Percentiles rank a stretch among this genome's conserved stretches.
phyloP scores from a whole-genome alignment of 1,284 basidiomycete genomes.

The Hemileia vastatrix region DNA sequence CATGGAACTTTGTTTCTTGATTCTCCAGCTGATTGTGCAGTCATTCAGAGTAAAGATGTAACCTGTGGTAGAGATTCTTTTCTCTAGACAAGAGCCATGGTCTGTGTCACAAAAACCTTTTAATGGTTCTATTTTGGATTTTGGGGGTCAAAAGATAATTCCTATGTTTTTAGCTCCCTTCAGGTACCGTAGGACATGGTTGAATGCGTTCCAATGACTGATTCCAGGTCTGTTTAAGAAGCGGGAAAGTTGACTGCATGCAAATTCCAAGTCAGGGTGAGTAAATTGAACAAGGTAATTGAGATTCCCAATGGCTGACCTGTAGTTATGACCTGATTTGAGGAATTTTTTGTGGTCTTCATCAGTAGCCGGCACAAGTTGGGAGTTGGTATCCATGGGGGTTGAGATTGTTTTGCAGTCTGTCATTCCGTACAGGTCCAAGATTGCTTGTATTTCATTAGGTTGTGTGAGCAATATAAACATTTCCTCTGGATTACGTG shows the following conservation, averaged over 20 bases:
- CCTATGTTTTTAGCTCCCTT: background rate
- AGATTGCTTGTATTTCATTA: background rate
- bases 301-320: background rate
- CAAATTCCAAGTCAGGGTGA: background rate
- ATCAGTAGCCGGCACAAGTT: background rate
- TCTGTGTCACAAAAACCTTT: background rate
- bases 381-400: background rate
- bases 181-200: background rate
- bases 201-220: background rate
- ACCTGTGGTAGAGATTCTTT: background rate
- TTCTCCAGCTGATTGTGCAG: background rate
- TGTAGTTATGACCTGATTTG: background rate
- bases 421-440: background rate
- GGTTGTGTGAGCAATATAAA: background rate
- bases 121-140: background rate
- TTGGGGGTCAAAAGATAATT: background rate
- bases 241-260: background rate
- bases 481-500: too few species aligned
- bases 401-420: background rate
- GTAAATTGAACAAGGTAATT: slow-evolving; percentile 9
- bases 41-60: background rate
- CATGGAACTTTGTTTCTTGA: background rate
- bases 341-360: background rate
- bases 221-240: background rate
- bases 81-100: background rate